Percentiles rank a stretch among this genome's conserved stretches.
Conservation (phyloP, 371 early-diverging fungal species). For the Blakeslea trispora region DNA sequence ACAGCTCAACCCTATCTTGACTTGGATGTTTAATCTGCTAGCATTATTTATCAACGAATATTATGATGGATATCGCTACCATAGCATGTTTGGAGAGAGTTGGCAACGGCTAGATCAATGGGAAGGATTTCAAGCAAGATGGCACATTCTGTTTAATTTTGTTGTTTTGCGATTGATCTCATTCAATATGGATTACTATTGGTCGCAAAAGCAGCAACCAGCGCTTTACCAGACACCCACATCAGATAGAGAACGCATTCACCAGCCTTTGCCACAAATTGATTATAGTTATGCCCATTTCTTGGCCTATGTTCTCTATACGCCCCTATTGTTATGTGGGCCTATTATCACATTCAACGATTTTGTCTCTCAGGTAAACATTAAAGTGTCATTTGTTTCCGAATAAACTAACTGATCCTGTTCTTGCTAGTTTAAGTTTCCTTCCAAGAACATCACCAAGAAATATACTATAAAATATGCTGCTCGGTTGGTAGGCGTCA, state of each 20-base stretch:
- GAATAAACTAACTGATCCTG: too few species aligned
- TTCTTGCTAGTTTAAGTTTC: constrained; percentile 48
- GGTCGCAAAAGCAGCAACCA: constrained; percentile 42
- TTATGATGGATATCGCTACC: constrained; percentile 74
- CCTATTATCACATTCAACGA: constrained; percentile 95
- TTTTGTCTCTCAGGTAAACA: constrained; percentile 83
- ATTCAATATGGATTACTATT: constrained; percentile 91
- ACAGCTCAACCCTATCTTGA: constrained; percentile 61
- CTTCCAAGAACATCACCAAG: constrained; percentile 42
- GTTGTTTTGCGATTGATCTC: constrained; percentile 88
- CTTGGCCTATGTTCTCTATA: constrained; percentile 80
- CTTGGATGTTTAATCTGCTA: constrained; percentile 80
- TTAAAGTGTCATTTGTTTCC: too few species aligned
- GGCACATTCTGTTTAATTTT: constrained; percentile 92
- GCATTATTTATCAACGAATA: constrained; percentile 77
- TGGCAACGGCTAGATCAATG: constrained; percentile 72
- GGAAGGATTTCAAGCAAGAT: constrained; percentile 60
- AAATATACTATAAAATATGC: constrained; percentile 47
- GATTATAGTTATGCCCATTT: constrained; percentile 82
- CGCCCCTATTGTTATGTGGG: constrained; percentile 92
- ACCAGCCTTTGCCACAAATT: constrained; percentile 43
- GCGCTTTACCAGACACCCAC: constrained; percentile 10
- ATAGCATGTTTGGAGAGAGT: constrained; percentile 37
- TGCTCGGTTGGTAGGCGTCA: constrained; percentile 45
- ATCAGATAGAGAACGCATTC: constrained; percentile 67